These are phyloP conservation scores for Lentinus tigrinus DNA, from an alignment of 768 basidiomycete genomes.

Conservation along the genomic window DNA sequence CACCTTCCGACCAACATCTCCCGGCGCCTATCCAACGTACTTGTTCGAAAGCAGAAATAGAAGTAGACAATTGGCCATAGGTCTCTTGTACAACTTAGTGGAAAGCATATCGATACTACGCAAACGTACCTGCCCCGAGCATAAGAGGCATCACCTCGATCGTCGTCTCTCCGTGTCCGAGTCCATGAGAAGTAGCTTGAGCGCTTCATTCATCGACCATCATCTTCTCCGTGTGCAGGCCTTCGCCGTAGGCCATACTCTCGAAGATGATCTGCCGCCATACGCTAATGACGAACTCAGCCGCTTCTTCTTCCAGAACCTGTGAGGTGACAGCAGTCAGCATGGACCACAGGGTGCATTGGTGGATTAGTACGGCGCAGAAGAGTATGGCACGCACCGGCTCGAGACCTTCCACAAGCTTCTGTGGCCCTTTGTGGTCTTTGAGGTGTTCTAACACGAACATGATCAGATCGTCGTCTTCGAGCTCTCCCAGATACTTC, in stretches of 20 bases:
- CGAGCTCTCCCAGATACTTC: slow-evolving; percentile 87
- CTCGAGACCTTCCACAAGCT: slow-evolving; percentile 87
- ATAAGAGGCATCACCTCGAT: slow-evolving; percentile 13
- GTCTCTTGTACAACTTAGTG: slow-evolving; percentile 29
- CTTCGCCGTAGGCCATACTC: slow-evolving; percentile 90
- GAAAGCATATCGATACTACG: slow-evolving; percentile 25
- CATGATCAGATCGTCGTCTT: slow-evolving; percentile 92
- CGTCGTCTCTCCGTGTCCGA: neutral
- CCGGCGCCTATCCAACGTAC: neutral
- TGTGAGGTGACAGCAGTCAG: slow-evolving; percentile 30
- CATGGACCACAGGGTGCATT: neutral
- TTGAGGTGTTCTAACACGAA: slow-evolving; percentile 91
- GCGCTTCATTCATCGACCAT: slow-evolving; percentile 60
- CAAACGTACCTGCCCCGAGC: slow-evolving; percentile 30
- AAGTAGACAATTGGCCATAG: slow-evolving; percentile 14
- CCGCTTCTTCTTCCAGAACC: slow-evolving; percentile 93
- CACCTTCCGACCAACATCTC: neutral
- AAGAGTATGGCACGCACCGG: slow-evolving; percentile 56
- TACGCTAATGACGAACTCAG: slow-evolving; percentile 69
- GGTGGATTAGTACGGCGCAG: neutral
- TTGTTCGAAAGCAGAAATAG: slow-evolving; percentile 4
- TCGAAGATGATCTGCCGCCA: slow-evolving; percentile 96
- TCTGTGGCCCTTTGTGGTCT: slow-evolving; percentile 83
- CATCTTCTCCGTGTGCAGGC: slow-evolving; percentile 82
- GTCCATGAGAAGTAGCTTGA: neutral